phyloP scores from a whole-genome alignment of 2,329 filamentous ascomycete genomes.

The Alternaria ethzedia region DNA sequence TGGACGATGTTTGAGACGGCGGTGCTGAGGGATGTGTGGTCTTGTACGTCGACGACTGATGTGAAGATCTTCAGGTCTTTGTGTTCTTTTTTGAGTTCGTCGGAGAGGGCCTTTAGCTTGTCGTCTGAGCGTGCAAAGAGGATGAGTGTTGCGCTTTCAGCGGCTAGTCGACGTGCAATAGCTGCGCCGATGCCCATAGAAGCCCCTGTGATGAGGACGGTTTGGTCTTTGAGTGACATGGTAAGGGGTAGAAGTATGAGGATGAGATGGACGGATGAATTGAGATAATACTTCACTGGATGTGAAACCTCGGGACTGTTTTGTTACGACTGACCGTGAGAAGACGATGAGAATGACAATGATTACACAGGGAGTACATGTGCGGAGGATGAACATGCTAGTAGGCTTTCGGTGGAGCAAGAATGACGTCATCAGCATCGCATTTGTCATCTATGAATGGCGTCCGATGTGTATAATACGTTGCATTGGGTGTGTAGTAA shows the following conservation, averaged over 20 bases:
- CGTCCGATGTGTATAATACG: neutral
- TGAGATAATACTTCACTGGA: neutral
- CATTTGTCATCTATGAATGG: neutral
- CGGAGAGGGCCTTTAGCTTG: conserved; percentile 30
- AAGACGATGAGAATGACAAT: neutral
- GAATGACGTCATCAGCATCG: conserved; percentile 7
- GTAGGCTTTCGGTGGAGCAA: neutral
- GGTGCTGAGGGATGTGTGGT: conserved; percentile 37
- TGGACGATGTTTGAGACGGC: conserved; percentile 26
- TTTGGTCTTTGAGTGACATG: conserved; percentile 37
- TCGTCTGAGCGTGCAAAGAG: conserved; percentile 51
- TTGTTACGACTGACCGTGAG: neutral
- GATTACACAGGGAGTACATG: neutral
- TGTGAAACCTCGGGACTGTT: neutral
- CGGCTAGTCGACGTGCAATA: conserved; percentile 51
- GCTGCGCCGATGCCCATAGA: conserved; percentile 57
- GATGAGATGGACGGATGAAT: neutral
- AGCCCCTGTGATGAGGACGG: conserved; percentile 47
- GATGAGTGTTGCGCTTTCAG: conserved; percentile 51
- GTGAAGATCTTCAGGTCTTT: conserved; percentile 31
- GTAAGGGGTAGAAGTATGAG: neutral
- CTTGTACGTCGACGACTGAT: conserved; percentile 44
- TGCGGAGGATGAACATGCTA: neutral
- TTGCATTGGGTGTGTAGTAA: neutral
- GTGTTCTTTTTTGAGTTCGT: conserved; percentile 18